Evolutionary conservation across 176 grass and related monocot species (phyloP), one percentile per base, ranked within the genome.

Genomic region (Oryza meyeriana): DNA sequence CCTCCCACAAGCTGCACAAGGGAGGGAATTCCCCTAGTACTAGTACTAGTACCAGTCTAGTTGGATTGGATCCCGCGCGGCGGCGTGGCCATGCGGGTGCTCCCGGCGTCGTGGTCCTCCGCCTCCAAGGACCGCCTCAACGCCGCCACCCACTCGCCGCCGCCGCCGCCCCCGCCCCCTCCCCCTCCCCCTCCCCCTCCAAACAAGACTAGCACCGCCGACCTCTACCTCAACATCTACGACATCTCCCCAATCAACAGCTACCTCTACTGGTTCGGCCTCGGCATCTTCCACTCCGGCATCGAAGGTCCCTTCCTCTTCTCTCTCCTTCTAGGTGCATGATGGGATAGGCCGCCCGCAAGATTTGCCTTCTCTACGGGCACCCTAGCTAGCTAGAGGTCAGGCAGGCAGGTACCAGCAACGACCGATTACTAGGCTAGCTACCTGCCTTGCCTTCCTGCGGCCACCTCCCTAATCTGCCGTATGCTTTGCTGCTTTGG

Each of bases 251-350:
- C 92, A 12, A 84, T 98, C 71, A 98, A 98, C 72, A 86, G 83
- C 77, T 98, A 94, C 78, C 86, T 98, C 75, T 98, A 93, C 90
- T 98, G 95, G 95, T 90, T 94, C 61, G 95, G 95, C 8, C 86
- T 98, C 71, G 95, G 95, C 27, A 90, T 98, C 69, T 98, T 98
- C 86, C 95, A 98, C 77, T 94, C 95, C 47, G 95, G 92, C 47
- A 86, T 98, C 64, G 75, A 98, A 98, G 95, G 95, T 97, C 18
- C 2, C 10, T 10, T 22, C 18, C 10, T 29, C 18, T 36, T 18
- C 10, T 25, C 32, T 17, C 2, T 47, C 13, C 32, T n/a, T 32
- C n/a, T n/a, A n/a, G n/a, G n/a, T n/a, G n/a, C n/a, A n/a, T n/a
- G n/a, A n/a, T n/a, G n/a, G n/a, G n/a, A n/a, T n/a, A n/a, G n/a